A percentile compares a stretch with the other conserved stretches of the same genome.
Evolutionary conservation across 495 filamentous ascomycete genomes (phyloP).

Genomic region (Trichocladium uniseriatum): DNA sequence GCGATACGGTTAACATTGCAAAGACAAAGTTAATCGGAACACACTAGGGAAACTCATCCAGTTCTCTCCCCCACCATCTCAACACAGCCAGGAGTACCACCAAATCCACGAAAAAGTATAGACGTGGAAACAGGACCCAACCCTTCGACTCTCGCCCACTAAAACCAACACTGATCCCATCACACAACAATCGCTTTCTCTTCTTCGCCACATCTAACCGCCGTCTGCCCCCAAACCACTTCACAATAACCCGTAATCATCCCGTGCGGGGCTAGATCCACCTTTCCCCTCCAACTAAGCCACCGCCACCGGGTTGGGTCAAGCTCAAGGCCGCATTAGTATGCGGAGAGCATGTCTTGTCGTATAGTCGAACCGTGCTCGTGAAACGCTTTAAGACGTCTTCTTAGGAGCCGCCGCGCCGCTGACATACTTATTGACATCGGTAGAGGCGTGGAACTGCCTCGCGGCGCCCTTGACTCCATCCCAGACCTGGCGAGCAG

Average conservation of each 20-base stretch:
- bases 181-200: too few species aligned
- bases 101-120: background rate
- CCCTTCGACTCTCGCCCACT: background rate
- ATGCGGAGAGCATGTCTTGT: conserved; percentile 13
- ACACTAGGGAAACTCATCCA: conserved; percentile 1
- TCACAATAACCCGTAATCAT: too few species aligned
- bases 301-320: background rate
- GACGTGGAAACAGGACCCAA: background rate
- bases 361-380: background rate
- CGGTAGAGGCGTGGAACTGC: conserved; percentile 70
- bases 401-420: conserved; percentile 47
- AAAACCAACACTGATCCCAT: too few species aligned
- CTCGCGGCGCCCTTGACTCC: conserved; percentile 60
- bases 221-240: too few species aligned
- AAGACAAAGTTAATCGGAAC: background rate
- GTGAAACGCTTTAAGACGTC: conserved; percentile 27
- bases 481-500: conserved; percentile 75
- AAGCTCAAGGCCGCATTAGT: conserved; percentile 8
- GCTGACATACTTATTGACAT: conserved; percentile 59
- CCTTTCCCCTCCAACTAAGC: background rate
- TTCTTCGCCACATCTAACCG: too few species aligned
- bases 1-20: conserved; percentile 2
- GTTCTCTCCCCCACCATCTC: background rate
- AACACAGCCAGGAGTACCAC: background rate
- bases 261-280: too few species aligned